Evolutionary conservation across 2,329 filamentous ascomycete genomes (phyloP), one percentile per base, ranked within the genome.

Genomic region (Dactylellina drechsleri): DNA sequence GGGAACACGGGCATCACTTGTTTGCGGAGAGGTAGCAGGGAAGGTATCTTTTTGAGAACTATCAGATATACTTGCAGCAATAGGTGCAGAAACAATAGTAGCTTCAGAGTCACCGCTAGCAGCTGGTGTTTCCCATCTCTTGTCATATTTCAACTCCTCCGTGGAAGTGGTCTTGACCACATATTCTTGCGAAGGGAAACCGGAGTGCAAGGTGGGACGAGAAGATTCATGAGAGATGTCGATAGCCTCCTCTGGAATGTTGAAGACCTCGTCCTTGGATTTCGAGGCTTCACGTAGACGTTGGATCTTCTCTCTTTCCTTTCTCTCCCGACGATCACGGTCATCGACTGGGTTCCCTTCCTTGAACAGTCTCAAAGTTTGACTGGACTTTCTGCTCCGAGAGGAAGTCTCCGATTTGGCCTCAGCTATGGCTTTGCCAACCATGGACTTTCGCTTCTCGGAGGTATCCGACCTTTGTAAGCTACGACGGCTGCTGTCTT

Each of bases 301-400:
- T 41, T 76, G 72, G 16, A 76, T 62, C 52, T 89, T 87, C 62
- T 88, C 86, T 2, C 87, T 87, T 16, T 89, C 82, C 47, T 78
- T 73, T 59, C 77, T 78, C 50, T 79, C 78, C 47, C 77, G 73
- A 6, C 77, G 75, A 45, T 79, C 78, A 23, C 72, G 65, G 26
- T 79, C 78, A 66, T 79, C 77, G 43, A 67, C 77, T 36, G 78
- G 77, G 31, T 78, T 78, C 40, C 87, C 88, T 80, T 90, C 88
- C 76, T 87, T 88, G 83, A 90, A 90, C 78, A 90, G 88, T 1
- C 88, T 85, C 70, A 90, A 82, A 77, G 87, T 89, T 80, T 90
- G 88, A 78, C 88, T 90, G 45, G 88, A 86, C 81, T 90, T 90
- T 77, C 88, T 86, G 79, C 88, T 91, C 62, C 88, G 86, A 53